Base-by-base conservation (phyloP, 2,329 filamentous ascomycete species). In the Elsinoe fawcettii region DNA sequence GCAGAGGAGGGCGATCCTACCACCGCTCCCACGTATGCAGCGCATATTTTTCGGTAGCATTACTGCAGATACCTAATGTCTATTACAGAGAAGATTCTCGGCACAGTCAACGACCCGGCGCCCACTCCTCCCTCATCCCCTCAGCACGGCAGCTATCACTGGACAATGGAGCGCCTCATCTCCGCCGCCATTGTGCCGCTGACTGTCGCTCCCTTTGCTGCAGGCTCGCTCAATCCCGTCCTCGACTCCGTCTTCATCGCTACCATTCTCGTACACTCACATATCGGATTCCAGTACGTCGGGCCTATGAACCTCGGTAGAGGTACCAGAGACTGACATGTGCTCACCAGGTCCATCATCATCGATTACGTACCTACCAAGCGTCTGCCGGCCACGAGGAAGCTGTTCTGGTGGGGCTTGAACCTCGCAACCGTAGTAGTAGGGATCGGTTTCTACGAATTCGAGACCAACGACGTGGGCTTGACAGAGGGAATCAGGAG, bases 401-500 rank as follows among this genome's bases (percentile, higher is more conserved):
- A 82, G 69, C 56, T 77, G n/a, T 79, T 85, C 70, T 82, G 81
- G 72, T 97, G 90, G 90, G 77, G 79, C 36, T 82, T 97, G 62
- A 90, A 91, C 68, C 75, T 79, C 46, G 85, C 82, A 60, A 96
- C 95, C 9, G 78, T 92, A 59, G 77, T 89, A 55, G 88, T 91
- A 61, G 90, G 88, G 53, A 80, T 96, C 63, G 91, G 91, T 58
- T 80, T 97, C 68, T 99, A 99, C 76, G 92, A 97, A 74, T 97
- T 97, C 67, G 93, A 99, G 84, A 99, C 93, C 30, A 97, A 96
- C 70, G 93, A 99, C 65, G 90, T 99, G 55, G 93, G 93, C 63
- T 73, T 99, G 60, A 96, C 90, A 7, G 92, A 95, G 80, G 86
- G 85, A 30, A 80, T 96, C 64, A 90, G 87, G 80, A 83, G 87